phyloP scores from a whole-genome alignment of 768 basidiomycete species.

The Leccinum ochraceum region DNA sequence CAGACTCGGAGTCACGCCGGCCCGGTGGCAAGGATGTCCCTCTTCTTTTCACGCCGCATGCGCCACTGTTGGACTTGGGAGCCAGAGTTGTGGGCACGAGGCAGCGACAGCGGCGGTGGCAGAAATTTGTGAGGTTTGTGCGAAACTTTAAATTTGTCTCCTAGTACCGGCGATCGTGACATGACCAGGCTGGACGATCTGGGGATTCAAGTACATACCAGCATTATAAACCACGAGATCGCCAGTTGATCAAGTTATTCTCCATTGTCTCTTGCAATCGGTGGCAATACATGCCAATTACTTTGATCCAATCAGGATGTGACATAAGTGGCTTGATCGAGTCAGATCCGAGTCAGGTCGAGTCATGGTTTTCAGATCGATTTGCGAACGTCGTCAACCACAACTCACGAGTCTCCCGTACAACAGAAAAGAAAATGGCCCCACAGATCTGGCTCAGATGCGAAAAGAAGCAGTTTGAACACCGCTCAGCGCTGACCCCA shows the following conservation, averaged over 20 bases:
- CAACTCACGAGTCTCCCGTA: not conserved
- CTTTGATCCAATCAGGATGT: not conserved
- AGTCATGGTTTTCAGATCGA: not conserved
- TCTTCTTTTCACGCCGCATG: too few species aligned
- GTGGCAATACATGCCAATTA: too few species aligned
- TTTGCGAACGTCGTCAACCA: not conserved
- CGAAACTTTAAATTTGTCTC: too few species aligned
- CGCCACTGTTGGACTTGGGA: not conserved
- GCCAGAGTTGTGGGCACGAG: not conserved
- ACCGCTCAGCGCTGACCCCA: conserved; percentile 90
- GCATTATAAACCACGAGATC: too few species aligned
- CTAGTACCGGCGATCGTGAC: too few species aligned
- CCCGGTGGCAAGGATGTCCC: too few species aligned
- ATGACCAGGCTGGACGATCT: too few species aligned
- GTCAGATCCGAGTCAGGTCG: not conserved
- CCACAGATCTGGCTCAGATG: conserved; percentile 90
- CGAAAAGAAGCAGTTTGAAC: conserved; percentile 95
- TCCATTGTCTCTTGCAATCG: too few species aligned
- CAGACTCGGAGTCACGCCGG: too few species aligned
- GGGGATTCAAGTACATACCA: too few species aligned
- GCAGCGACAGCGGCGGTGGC: not conserved
- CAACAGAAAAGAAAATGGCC: conserved; percentile 2
- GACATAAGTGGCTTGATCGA: not conserved
- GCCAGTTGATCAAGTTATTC: too few species aligned
- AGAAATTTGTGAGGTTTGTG: too few species aligned